phyloP scores from a whole-genome alignment of 1,284 basidiomycete genomes.

The Ganoderma resinaceum region DNA sequence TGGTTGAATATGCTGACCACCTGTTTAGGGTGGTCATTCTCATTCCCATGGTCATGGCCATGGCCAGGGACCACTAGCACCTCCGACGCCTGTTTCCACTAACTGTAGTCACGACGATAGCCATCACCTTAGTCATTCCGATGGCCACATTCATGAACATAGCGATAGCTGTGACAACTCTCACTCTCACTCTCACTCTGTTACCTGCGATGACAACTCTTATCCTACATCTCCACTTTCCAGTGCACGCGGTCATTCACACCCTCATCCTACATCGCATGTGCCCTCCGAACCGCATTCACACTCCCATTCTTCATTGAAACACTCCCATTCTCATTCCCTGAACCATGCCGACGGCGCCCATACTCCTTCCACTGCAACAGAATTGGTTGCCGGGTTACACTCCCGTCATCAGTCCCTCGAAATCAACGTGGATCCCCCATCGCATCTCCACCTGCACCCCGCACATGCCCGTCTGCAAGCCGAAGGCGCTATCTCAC shows the following conservation, averaged over 20 bases:
- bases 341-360: conserved; percentile 3
- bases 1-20: conserved; percentile 11
- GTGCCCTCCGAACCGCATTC: conserved; percentile 37
- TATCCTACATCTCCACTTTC: conserved; percentile 33
- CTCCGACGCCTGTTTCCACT: conserved; percentile 26
- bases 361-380: conserved; percentile 13
- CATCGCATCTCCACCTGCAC: conserved; percentile 25
- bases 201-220: conserved; percentile 24
- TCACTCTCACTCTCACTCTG: conserved; percentile 32
- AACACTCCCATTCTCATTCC: conserved; percentile 36
- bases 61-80: conserved; percentile 36
- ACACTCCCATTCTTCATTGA: conserved; percentile 39
- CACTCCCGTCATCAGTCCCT: conserved; percentile 31
- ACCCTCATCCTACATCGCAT: conserved; percentile 38
- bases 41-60: conserved; percentile 50
- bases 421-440: conserved; percentile 24
- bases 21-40: conserved; percentile 59
- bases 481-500: conserved; percentile 41
- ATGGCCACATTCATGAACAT: conserved; percentile 36
- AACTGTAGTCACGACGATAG: conserved; percentile 16
- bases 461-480: conserved; percentile 23
- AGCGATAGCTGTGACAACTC: conserved; percentile 28
- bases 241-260: conserved; percentile 30
- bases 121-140: conserved; percentile 1
- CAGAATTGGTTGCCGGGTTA: conserved; percentile 8